Percentiles rank a stretch among this genome's conserved stretches.
Conservation (phyloP, 768 basidiomycete genomes). For the Amanita rubescens region DNA sequence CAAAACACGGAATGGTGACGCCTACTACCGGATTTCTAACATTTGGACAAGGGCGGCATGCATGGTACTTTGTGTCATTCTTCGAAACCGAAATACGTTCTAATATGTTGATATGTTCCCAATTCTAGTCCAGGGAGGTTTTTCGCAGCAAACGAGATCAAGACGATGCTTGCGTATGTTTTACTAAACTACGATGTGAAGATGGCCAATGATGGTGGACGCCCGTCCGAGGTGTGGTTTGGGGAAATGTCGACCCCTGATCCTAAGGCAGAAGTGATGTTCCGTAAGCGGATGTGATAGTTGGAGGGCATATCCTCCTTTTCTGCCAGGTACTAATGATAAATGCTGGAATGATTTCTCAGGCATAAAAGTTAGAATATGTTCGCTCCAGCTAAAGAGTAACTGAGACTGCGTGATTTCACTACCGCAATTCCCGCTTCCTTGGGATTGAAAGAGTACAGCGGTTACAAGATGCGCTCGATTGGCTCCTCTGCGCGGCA, state of each 20-base stretch:
- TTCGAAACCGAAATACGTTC: background rate
- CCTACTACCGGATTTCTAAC: slow-evolving; percentile 18
- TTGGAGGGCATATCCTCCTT: too few species aligned
- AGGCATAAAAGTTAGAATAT: too few species aligned
- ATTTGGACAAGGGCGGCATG: slow-evolving; percentile 24
- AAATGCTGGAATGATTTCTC: too few species aligned
- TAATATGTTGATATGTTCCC: background rate
- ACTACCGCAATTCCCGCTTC: too few species aligned
- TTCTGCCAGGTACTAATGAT: too few species aligned
- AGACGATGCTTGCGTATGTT: slow-evolving; percentile 24
- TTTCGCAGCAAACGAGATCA: slow-evolving; percentile 28
- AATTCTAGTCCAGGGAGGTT: slow-evolving; percentile 24
- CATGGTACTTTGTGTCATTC: too few species aligned
- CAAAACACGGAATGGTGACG: slow-evolving; percentile 25
- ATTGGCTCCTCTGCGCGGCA: too few species aligned
- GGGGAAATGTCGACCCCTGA: slow-evolving; percentile 17
- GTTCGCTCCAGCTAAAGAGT: too few species aligned
- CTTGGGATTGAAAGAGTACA: too few species aligned
- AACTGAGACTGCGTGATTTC: too few species aligned
- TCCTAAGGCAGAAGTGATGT: slow-evolving; percentile 25
- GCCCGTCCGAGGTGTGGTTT: slow-evolving; percentile 11
- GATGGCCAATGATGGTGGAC: slow-evolving; percentile 15
- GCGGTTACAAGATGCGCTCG: too few species aligned
- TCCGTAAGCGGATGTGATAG: slow-evolving; percentile 17
- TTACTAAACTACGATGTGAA: slow-evolving; percentile 28